A percentile compares a stretch with the other conserved stretches of the same genome.
phyloP scores from a whole-genome alignment of 306 rosid species.

The Prunus salicina region DNA sequence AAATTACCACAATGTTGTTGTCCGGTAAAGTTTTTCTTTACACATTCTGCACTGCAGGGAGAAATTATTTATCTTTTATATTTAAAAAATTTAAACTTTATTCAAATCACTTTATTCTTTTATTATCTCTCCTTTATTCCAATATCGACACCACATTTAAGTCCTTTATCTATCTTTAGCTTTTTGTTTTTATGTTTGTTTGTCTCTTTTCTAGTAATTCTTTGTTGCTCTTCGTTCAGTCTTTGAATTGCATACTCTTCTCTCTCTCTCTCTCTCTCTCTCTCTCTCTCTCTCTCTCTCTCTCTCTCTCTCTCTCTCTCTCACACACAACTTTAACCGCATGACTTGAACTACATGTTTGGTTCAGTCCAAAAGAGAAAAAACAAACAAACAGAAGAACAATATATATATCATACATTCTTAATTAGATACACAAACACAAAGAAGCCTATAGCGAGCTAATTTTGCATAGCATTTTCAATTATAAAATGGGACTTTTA shows the following conservation, averaged over 20 bases:
- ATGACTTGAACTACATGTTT: too few species aligned
- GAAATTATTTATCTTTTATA: conserved; percentile 19
- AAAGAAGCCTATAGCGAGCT: too few species aligned
- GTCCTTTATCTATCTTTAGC: conserved; percentile 55
- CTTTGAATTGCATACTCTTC: not conserved
- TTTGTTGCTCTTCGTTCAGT: conserved; percentile 33
- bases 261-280: not conserved
- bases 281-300: not conserved
- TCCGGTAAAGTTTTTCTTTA: conserved; percentile 30
- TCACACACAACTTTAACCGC: too few species aligned
- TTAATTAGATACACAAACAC: too few species aligned
- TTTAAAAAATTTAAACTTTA: conserved; percentile 14
- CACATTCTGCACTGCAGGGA: conserved; percentile 26
- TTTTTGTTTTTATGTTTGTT: conserved; percentile 49
- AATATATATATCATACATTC: too few species aligned
- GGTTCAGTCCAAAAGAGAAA: too few species aligned
- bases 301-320: too few species aligned
- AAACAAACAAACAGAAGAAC: too few species aligned
- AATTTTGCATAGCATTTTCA: not conserved
- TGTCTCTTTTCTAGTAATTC: conserved; percentile 56
- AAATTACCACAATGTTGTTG: conserved; percentile 6
- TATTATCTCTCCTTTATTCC: conserved; percentile 69
- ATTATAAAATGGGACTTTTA: not conserved
- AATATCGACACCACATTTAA: conserved; percentile 37
- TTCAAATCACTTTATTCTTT: conserved; percentile 61